Base-by-base conservation (phyloP, 495 filamentous ascomycete genomes). In the Parachaetomium inaequale region DNA sequence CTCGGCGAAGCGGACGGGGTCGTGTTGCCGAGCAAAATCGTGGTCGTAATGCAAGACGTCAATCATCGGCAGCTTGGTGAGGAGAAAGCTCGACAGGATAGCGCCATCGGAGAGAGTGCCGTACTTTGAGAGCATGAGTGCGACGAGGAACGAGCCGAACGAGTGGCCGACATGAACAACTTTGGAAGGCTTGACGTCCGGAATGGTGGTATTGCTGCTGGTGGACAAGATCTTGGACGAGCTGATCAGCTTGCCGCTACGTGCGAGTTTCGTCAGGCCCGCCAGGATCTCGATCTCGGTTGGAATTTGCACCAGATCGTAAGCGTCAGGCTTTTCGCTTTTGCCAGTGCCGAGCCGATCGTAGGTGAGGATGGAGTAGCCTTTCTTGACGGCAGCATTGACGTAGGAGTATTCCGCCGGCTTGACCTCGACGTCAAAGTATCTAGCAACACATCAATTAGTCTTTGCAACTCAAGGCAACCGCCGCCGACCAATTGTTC, bases 361-460 rank as follows among this genome's bases (percentile, higher is more conserved):
- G 49, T 52, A 52, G 15, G 49, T 52, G 49, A 52, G 49, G n/a
- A 52, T 52, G 14, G 49, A 52, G 28, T 52, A 52, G 14, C 49
- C 49, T 8, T 52, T 52, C 4, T 26, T 32, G 49, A 52, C 49
- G 15, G 49, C 49, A n/a, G 49, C 49, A 15, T 52, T 28, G 19
- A 52, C 49, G 29, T 52, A 52, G 17, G 49, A 52, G 26, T 52
- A 52, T 28, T 52, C 49, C 25, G 15, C 49, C 29, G 49, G 49
- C 3, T 52, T 52, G 15, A 52, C 17, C 49, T 52, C 49, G 2
- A 21, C 49, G 17, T 52, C 49, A 26, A 26, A 52, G 4, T 52
- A 52, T n/a, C 49, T 52, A 21, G 10, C 1, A 28, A 8, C 8
- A 26, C 7, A 47, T 7, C 25, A 26, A 28, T 49, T 29, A 26